Base-by-base conservation (phyloP, 2,329 filamentous ascomycete species). In the Penicillium paneum region DNA sequence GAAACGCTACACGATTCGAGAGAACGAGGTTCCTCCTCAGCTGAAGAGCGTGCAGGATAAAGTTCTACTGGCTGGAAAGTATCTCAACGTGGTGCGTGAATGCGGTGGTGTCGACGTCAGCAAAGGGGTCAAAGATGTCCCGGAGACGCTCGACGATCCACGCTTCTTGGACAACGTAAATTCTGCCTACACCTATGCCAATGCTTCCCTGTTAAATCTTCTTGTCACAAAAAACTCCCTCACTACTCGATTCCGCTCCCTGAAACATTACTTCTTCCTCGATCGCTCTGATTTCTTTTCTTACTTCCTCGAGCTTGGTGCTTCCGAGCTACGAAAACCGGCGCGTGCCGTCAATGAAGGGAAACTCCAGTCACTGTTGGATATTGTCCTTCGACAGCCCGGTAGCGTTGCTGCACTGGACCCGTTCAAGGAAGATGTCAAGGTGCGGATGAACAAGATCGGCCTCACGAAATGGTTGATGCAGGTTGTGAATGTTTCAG, bases 201-300 rank as follows among this genome's bases (percentile, higher is more conserved):
- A 99, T 73, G 89, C 92, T 54, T 96, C 93, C 8, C 81, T 99
- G 21, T 86, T 99, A 75, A 88, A 91, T 56, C 81, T 99, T 0
- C 85, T 99, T 3, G 81, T 99, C 38, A 97, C 93, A 0, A 94
- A 94, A 7, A 94, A 99, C 69, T 90, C 90, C 12, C 82, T 99
- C 5, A 92, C 93, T 0, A 88, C 90, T 28, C 85, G 94, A 35
- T 81, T 99, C 53, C 85, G 88, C 42, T 97, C 93, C 13, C 79
- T 99, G 36, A 99, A 99, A 72, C 94, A 99, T 74, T 99, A 99
- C 77, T 99, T 97, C 79, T 99, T 99, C 79, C 86, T 99, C 58
- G 93, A 97, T 65, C 89, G 92, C 8, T 97, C 94, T 32, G 94
- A 99, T 72, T 99, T 96, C 78, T 97, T 99, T 74, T 91, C 91